These are phyloP conservation scores for Aspergillus pseudonomiae DNA, from an alignment of 2,329 filamentous ascomycete species.

Conservation along the genomic window DNA sequence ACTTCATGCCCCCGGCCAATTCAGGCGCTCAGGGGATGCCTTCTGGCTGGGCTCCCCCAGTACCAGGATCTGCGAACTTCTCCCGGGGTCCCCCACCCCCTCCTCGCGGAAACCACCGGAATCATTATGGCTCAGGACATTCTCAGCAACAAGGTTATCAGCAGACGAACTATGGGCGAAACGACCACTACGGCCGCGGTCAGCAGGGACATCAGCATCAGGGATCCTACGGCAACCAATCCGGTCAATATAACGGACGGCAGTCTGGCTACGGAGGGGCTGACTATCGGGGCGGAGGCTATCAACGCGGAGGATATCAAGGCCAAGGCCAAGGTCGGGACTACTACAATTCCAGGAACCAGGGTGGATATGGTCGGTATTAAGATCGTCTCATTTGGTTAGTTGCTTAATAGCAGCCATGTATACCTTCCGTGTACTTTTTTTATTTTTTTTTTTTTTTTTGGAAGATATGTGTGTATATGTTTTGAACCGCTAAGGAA, in stretches of 20 bases:
- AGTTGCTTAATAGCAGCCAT: constrained; percentile 1
- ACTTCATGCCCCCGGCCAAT: constrained; percentile 40
- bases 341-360: constrained; percentile 33
- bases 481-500: not conserved
- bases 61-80: constrained; percentile 33
- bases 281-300: constrained; percentile 29
- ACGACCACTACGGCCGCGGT: constrained; percentile 30
- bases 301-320: constrained; percentile 27
- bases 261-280: constrained; percentile 30
- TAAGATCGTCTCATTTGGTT: constrained; percentile 18
- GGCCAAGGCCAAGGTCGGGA: constrained; percentile 31
- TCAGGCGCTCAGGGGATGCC: constrained; percentile 36
- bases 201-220: constrained; percentile 27
- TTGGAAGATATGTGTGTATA: not conserved
- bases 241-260: constrained; percentile 29
- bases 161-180: constrained; percentile 17
- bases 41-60: constrained; percentile 39
- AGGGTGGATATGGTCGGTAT: constrained; percentile 45
- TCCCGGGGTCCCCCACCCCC: constrained; percentile 44
- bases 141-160: constrained; percentile 24
- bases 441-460: not conserved
- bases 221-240: constrained; percentile 26
- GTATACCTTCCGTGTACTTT: not conserved
- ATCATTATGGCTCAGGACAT: constrained; percentile 20
- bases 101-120: constrained; percentile 35